Percentiles rank a stretch among this genome's conserved stretches.
phyloP scores from a whole-genome alignment of 345 rosid genomes.

The Moricandia arvensis region DNA sequence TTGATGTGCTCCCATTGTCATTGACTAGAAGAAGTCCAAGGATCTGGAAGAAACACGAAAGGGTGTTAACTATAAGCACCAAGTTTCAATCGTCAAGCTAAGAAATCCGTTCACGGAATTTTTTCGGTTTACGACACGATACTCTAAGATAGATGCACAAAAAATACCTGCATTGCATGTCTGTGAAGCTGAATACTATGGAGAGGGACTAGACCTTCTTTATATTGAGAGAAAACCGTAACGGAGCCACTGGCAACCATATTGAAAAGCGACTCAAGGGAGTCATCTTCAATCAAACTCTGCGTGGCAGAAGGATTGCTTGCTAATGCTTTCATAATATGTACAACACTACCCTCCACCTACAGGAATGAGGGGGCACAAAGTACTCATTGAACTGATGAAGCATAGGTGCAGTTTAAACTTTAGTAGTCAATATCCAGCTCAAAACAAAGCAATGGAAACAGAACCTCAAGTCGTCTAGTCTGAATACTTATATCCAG shows the following conservation, averaged over 20 bases:
- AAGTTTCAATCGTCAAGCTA: slow-evolving; percentile 10
- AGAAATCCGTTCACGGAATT: not conserved
- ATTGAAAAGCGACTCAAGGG: slow-evolving; percentile 79
- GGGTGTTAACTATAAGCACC: slow-evolving; percentile 11
- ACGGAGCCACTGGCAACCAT: slow-evolving; percentile 88
- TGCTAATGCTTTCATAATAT: slow-evolving; percentile 96
- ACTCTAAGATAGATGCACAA: not conserved
- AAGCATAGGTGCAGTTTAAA: slow-evolving; percentile 10
- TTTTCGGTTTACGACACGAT: not conserved
- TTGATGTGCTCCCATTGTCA: slow-evolving; percentile 93
- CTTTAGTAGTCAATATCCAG: slow-evolving; percentile 12
- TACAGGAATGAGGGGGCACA: slow-evolving; percentile 35
- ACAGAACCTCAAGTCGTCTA: slow-evolving; percentile 82
- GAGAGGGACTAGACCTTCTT: slow-evolving; percentile 69
- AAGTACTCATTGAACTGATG: not conserved
- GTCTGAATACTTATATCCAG: slow-evolving; percentile 40
- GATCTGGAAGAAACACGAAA: slow-evolving; percentile 50
- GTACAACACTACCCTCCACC: slow-evolving; percentile 96
- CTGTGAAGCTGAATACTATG: slow-evolving; percentile 94
- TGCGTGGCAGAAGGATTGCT: slow-evolving; percentile 91
- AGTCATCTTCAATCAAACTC: slow-evolving; percentile 96
- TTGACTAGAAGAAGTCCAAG: slow-evolving; percentile 88
- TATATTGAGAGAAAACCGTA: slow-evolving; percentile 63
- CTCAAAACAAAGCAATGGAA: slow-evolving; percentile 23
- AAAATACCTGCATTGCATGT: slow-evolving; percentile 96